phyloP scores from a whole-genome alignment of 129 eudicot species.

The Helichrysum umbraculigerum region DNA sequence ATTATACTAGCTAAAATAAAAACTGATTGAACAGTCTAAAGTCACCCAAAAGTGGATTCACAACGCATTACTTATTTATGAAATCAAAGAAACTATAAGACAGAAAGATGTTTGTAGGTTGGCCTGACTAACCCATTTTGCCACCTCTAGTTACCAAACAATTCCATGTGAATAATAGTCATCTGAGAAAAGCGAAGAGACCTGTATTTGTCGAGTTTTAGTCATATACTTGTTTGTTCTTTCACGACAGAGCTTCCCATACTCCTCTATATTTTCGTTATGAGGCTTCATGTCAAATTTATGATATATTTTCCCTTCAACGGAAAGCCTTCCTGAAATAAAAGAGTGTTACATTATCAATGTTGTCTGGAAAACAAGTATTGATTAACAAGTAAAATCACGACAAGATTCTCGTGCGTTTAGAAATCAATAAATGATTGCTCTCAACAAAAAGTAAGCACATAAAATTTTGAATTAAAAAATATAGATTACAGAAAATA shows the following conservation, averaged over 20 bases:
- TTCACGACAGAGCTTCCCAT: constrained; percentile 81
- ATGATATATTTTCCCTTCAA: constrained; percentile 74
- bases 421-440: background rate
- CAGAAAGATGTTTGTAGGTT: background rate
- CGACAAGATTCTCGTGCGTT: background rate
- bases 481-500: background rate
- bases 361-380: constrained; percentile 10
- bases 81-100: background rate
- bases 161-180: background rate
- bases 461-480: background rate
- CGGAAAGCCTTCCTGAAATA: constrained; percentile 61
- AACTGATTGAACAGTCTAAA: background rate
- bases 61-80: background rate
- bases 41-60: background rate
- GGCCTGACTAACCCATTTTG: background rate
- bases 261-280: constrained; percentile 57
- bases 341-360: background rate
- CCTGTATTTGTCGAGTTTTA: constrained; percentile 77
- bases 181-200: constrained; percentile 18
- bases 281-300: constrained; percentile 98
- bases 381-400: background rate
- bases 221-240: constrained; percentile 68
- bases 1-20: background rate
- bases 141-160: background rate
- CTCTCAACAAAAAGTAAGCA: background rate